Evolutionary conservation across 257 asterid species (phyloP).

Genomic region (Scutellaria galericulata): DNA sequence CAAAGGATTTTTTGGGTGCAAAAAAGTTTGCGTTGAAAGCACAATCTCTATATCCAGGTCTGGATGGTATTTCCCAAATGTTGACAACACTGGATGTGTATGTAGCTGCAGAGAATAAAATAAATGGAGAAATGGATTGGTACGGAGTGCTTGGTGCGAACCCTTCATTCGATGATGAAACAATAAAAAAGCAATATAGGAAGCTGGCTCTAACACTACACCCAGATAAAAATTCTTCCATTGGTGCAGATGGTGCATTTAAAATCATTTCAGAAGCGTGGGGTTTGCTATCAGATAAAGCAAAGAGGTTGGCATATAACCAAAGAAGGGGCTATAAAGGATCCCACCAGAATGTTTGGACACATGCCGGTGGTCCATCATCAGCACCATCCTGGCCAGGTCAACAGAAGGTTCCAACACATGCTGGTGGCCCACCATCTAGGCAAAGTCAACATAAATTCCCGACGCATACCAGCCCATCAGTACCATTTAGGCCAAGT

Average conservation of each 20-base stretch:
- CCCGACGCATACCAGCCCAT: conserved; percentile 32
- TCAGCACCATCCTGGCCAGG: conserved; percentile 38
- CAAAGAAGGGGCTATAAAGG: conserved; percentile 51
- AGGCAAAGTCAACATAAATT: not conserved
- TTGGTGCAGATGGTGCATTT: conserved; percentile 83
- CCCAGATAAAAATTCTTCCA: conserved; percentile 74
- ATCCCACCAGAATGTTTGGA: conserved; percentile 45
- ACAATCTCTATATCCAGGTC: conserved; percentile 60
- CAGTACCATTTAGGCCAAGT: conserved; percentile 36
- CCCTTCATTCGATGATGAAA: conserved; percentile 64
- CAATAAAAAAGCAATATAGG: conserved; percentile 64
- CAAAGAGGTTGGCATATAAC: conserved; percentile 65
- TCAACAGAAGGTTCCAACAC: conserved; percentile 3
- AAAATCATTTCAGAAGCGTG: conserved; percentile 72
- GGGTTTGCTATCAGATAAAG: conserved; percentile 62
- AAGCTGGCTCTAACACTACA: conserved; percentile 79
- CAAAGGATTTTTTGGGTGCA: conserved; percentile 60
- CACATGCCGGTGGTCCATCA: conserved; percentile 41
- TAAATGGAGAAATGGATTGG: conserved; percentile 73
- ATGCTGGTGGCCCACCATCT: conserved; percentile 30
- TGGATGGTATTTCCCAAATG: conserved; percentile 66
- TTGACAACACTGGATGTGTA: conserved; percentile 65
- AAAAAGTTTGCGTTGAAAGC: conserved; percentile 73
- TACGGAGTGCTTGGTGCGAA: conserved; percentile 65
- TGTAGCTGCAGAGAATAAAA: conserved; percentile 59